phyloP scores from a whole-genome alignment of 768 basidiomycete species.

The Suillus weaverae region DNA sequence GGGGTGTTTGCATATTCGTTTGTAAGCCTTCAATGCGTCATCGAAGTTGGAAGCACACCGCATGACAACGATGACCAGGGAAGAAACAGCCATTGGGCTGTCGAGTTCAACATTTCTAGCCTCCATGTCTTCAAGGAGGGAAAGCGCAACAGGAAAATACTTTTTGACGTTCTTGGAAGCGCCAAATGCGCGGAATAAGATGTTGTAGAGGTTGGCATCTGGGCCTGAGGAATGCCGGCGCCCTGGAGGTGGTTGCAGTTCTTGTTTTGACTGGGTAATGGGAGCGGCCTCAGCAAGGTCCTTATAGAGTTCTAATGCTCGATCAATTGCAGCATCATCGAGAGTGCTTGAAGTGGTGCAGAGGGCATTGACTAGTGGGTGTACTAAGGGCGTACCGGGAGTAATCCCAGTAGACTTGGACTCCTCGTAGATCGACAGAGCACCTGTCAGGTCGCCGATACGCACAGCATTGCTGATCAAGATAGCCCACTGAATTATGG shows the following conservation, averaged over 20 bases:
- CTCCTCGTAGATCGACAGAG: conserved; percentile 50
- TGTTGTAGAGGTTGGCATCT: conserved; percentile 54
- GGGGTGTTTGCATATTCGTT: conserved; percentile 31
- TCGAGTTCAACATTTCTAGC: conserved; percentile 45
- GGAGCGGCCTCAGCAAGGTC: conserved; percentile 43
- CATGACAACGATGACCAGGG: conserved; percentile 68
- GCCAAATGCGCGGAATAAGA: conserved; percentile 48
- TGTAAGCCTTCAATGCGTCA: conserved; percentile 67
- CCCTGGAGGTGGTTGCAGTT: conserved; percentile 12
- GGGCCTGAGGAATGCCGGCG: conserved; percentile 43
- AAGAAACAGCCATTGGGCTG: conserved; percentile 46
- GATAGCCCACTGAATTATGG: conserved; percentile 51
- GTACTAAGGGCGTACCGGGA: conserved; percentile 51
- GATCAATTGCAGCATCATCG: conserved; percentile 46
- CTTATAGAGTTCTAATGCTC: conserved; percentile 53
- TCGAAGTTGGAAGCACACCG: conserved; percentile 50
- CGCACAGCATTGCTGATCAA: conserved; percentile 53
- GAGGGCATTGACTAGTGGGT: conserved; percentile 54
- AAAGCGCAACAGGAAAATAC: conserved; percentile 47
- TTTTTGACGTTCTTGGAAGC: conserved; percentile 46
- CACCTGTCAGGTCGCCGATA: conserved; percentile 38
- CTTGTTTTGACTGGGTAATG: conserved; percentile 17
- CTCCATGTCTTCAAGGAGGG: conserved; percentile 69
- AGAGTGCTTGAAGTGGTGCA: conserved; percentile 40
- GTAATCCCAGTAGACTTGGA: conserved; percentile 43